phyloP scores from a whole-genome alignment of 192 early-diverging fungal species.

The Coemansia sp. region DNA sequence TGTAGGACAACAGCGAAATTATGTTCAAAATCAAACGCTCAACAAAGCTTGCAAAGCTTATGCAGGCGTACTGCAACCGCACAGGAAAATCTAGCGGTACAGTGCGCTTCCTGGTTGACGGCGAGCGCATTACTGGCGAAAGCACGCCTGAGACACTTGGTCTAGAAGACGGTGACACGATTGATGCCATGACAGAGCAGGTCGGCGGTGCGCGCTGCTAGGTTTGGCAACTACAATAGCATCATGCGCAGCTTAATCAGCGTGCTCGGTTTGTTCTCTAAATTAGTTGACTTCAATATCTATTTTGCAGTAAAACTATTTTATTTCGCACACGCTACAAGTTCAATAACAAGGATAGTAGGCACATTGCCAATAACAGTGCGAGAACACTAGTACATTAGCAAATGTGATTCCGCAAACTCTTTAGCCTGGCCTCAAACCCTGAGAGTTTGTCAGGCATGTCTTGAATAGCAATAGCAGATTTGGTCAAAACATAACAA shows the following conservation, averaged over 20 bases:
- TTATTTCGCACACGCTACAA: slow-evolving; percentile 76
- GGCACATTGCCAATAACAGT: slow-evolving; percentile 83
- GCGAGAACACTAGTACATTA: slow-evolving; percentile 81
- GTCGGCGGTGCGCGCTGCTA: slow-evolving; percentile 63
- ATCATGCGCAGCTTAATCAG: background rate
- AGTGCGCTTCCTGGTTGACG: slow-evolving; percentile 92
- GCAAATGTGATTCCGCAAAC: slow-evolving; percentile 80
- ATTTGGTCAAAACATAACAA: slow-evolving; percentile 77
- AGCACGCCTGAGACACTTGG: slow-evolving; percentile 83
- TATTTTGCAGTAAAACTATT: background rate
- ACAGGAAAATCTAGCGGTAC: slow-evolving; percentile 76
- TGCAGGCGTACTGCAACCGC: slow-evolving; percentile 90
- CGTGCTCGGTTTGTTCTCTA: background rate
- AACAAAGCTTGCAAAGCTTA: slow-evolving; percentile 87
- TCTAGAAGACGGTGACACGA: slow-evolving; percentile 94
- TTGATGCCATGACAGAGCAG: slow-evolving; percentile 94
- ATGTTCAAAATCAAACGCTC: slow-evolving; percentile 96
- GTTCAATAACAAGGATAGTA: slow-evolving; percentile 74
- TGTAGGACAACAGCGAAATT: slow-evolving; percentile 72
- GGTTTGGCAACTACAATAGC: background rate
- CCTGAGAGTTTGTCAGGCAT: slow-evolving; percentile 75
- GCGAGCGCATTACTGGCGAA: slow-evolving; percentile 74
- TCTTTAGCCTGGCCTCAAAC: slow-evolving; percentile 70
- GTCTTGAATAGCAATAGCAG: slow-evolving; percentile 89
- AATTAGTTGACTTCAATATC: background rate